Evolutionary conservation across 768 basidiomycete genomes (phyloP).

Genomic region (Boletus barrowsii): DNA sequence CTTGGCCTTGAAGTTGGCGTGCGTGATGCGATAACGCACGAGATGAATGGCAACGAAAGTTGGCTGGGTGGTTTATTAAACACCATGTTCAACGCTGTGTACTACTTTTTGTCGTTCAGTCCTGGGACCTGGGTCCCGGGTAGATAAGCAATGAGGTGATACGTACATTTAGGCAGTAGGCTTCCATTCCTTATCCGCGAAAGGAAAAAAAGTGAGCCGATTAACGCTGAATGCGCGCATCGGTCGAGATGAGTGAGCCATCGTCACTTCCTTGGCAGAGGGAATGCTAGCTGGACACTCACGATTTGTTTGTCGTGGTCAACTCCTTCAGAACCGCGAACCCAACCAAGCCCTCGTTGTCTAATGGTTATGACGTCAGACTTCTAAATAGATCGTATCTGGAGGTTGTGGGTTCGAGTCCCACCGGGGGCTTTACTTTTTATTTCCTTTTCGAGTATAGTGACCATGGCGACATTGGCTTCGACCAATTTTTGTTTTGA

Average conservation of each 20-base stretch:
- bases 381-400: constrained; percentile 76
- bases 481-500: background rate
- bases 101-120: too few relatives aligned
- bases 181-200: background rate
- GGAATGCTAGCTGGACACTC: too few relatives aligned
- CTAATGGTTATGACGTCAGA: constrained; percentile 92
- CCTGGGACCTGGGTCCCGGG: constrained; percentile 3
- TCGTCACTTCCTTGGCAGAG: too few relatives aligned
- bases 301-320: background rate
- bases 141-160: constrained; percentile 1
- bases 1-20: background rate
- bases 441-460: constrained; percentile 10
- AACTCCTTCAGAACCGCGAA: background rate
- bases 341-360: constrained; percentile 63
- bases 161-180: background rate
- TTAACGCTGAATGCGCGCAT: too few relatives aligned
- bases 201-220: background rate
- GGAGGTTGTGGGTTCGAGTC: constrained; percentile 88
- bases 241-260: too few relatives aligned
- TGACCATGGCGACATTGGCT: too few relatives aligned
- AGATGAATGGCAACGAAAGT: background rate
- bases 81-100: background rate
- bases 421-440: constrained; percentile 63
- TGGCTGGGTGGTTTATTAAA: background rate
- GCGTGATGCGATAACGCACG: constrained; percentile 11